Percentiles rank a stretch among this genome's conserved stretches.
These are phyloP conservation scores for Penicillium sclerotigenum DNA, from an alignment of 2,329 filamentous ascomycete genomes.

Conservation along the genomic window DNA sequence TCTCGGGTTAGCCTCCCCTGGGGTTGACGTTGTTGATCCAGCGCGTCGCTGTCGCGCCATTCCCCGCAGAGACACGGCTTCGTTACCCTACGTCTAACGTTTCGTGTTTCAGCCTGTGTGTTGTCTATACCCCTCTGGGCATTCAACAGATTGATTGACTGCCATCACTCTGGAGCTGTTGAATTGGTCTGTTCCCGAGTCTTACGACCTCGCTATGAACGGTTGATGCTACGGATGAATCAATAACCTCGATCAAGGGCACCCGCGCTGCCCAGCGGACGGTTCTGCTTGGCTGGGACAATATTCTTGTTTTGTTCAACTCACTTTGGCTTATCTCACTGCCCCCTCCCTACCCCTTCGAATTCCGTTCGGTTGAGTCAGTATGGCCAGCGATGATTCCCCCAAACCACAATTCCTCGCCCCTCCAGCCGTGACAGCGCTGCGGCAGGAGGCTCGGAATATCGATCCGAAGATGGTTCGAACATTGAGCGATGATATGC, in stretches of 20 bases:
- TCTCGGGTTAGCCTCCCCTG: slow-evolving; percentile 14
- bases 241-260: slow-evolving; percentile 40
- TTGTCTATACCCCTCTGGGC: not conserved
- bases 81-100: slow-evolving; percentile 19
- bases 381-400: slow-evolving; percentile 44
- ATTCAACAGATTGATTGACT: not conserved
- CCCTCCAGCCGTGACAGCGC: slow-evolving; percentile 44
- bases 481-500: slow-evolving; percentile 80
- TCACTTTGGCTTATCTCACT: not conserved
- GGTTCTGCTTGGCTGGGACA: slow-evolving; percentile 33
- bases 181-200: slow-evolving; percentile 8
- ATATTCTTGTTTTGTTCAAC: slow-evolving; percentile 12
- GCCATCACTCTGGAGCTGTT: not conserved
- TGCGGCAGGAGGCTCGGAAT: slow-evolving; percentile 44
- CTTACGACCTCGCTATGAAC: slow-evolving; percentile 34
- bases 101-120: slow-evolving; percentile 4
- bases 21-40: slow-evolving; percentile 21
- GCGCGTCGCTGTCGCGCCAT: slow-evolving; percentile 27
- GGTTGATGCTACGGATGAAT: slow-evolving; percentile 43
- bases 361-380: slow-evolving; percentile 21
- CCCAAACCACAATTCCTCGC: slow-evolving; percentile 41
- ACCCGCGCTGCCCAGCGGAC: slow-evolving; percentile 46
- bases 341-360: slow-evolving; percentile 3
- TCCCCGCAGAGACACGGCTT: slow-evolving; percentile 25
- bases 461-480: slow-evolving; percentile 51